Percentiles rank a stretch among this genome's conserved stretches.
Evolutionary conservation across 2,329 filamentous ascomycete species (phyloP).

Genomic region (Clonostachys chloroleuca): DNA sequence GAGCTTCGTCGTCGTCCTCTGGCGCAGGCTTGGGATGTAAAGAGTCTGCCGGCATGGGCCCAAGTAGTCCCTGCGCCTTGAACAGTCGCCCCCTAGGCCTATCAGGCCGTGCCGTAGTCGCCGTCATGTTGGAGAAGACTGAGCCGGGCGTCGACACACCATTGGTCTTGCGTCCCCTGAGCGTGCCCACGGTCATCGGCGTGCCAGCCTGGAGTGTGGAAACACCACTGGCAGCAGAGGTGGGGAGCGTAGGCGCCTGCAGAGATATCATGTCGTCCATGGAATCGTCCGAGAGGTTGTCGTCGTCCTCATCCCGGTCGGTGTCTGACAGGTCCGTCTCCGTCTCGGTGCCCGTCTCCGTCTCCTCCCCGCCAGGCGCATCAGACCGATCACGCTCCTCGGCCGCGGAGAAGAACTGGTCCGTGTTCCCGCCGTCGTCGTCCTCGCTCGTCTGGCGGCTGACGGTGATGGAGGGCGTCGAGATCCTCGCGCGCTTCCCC

Average conservation of each 20-base stretch:
- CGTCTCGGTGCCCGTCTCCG: constrained; percentile 55
- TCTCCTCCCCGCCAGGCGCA: constrained; percentile 52
- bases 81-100: constrained; percentile 74
- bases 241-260: constrained; percentile 70
- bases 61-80: constrained; percentile 74
- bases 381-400: constrained; percentile 69
- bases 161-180: constrained; percentile 58
- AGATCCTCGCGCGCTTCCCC: constrained; percentile 40
- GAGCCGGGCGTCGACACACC: constrained; percentile 81
- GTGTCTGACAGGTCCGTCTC: constrained; percentile 57
- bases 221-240: constrained; percentile 73
- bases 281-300: constrained; percentile 80
- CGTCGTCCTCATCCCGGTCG: constrained; percentile 61
- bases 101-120: constrained; percentile 73
- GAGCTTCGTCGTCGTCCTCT: constrained; percentile 81
- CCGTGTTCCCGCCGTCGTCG: constrained; percentile 80
- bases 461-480: constrained; percentile 35
- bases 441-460: constrained; percentile 31
- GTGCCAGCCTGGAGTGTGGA: constrained; percentile 79
- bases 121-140: constrained; percentile 83
- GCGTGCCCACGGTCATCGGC: constrained; percentile 62
- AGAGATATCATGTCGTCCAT: constrained; percentile 92
- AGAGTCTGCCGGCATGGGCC: constrained; percentile 67
- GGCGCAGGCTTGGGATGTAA: constrained; percentile 76
- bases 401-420: constrained; percentile 88